These are phyloP conservation scores for Cryptosporidium ubiquitum DNA, from an alignment of 169 alveolate genomes.

Conservation along the genomic window DNA sequence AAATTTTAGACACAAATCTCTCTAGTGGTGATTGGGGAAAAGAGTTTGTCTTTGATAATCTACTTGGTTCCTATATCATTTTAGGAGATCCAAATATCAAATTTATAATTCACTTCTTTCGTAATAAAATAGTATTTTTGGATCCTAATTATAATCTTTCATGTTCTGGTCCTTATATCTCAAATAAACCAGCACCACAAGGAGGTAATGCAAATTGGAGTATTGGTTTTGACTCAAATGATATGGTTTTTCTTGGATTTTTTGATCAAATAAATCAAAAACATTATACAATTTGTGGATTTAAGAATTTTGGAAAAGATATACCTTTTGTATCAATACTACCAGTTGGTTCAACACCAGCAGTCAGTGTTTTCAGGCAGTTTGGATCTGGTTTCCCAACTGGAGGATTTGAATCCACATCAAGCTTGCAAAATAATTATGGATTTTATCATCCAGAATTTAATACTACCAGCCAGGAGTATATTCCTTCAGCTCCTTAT, in stretches of 20 bases:
- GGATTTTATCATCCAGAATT: slow-evolving; percentile 32
- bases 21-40: not conserved
- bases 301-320: not conserved
- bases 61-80: not conserved
- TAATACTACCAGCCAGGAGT: not conserved
- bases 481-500: slow-evolving; percentile 29
- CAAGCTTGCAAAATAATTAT: not conserved
- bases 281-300: slow-evolving; percentile 44
- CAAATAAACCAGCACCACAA: not conserved
- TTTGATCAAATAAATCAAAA: not conserved
- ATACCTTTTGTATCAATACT: not conserved
- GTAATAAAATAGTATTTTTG: slow-evolving; percentile 10
- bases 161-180: slow-evolving; percentile 57
- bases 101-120: slow-evolving; percentile 24
- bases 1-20: slow-evolving; percentile 8
- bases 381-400: slow-evolving; percentile 40
- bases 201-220: slow-evolving; percentile 32
- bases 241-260: slow-evolving; percentile 45
- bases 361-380: slow-evolving; percentile 16
- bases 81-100: not conserved
- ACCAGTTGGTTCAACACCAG: slow-evolving; percentile 29
- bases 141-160: slow-evolving; percentile 22
- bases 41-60: not conserved
- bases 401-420: slow-evolving; percentile 51
- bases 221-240: slow-evolving; percentile 45